phyloP scores from a whole-genome alignment of 441 rosid species.

The Theobroma grandiflorum region DNA sequence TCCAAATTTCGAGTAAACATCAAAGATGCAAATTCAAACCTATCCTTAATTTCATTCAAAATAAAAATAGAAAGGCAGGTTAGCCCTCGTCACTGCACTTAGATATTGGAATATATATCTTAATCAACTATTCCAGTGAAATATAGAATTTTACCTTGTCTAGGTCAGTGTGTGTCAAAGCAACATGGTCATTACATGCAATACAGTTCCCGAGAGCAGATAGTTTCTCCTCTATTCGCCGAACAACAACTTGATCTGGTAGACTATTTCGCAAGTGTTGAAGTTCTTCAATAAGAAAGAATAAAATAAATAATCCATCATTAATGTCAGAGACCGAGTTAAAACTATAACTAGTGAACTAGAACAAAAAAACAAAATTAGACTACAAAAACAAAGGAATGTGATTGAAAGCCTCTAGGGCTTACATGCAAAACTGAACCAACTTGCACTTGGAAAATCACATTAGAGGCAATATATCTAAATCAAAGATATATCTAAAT shows the following conservation, averaged over 20 bases:
- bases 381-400: background rate
- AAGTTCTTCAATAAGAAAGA: slow-evolving; percentile 61
- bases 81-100: background rate
- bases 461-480: background rate
- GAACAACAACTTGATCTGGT: slow-evolving; percentile 91
- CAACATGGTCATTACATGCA: slow-evolving; percentile 96
- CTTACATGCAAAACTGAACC: background rate
- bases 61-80: background rate
- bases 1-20: background rate
- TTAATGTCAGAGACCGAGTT: background rate
- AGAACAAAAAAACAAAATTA: background rate
- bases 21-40: background rate
- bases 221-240: slow-evolving; percentile 82
- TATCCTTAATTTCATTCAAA: background rate
- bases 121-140: background rate
- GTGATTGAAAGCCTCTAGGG: background rate
- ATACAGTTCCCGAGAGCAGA: slow-evolving; percentile 95
- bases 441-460: background rate
- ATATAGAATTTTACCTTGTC: slow-evolving; percentile 58
- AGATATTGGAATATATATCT: background rate
- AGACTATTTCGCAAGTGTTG: slow-evolving; percentile 93
- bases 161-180: slow-evolving; percentile 90
- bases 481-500: background rate
- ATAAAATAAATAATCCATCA: slow-evolving; percentile 8
- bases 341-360: background rate